Evolutionary conservation across 2,329 filamentous ascomycete genomes (phyloP), one percentile per base, ranked within the genome.

Genomic region (Fusarium musae): DNA sequence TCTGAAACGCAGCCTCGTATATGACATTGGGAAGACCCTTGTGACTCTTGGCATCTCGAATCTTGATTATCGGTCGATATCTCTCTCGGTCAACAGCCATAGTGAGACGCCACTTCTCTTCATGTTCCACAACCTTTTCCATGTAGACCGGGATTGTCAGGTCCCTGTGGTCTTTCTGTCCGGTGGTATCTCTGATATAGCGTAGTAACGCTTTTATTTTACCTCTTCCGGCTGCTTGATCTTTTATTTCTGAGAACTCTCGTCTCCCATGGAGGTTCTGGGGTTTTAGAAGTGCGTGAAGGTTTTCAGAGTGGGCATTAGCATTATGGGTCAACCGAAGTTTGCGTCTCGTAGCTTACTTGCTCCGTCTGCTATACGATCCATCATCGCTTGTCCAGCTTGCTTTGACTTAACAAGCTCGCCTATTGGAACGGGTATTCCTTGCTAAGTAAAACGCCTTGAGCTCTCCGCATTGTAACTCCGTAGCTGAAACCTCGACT

Each of bases 11-110:
- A 1, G 63, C 62, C 1, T 70, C 32, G 11, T 57, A 37, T 8
- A 28, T 15, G 9, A 59, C 26, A 6, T 81, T 75, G 1, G 67
- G 63, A 16, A 75, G 66, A 30, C 30, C n/a, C 6, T 70, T 28
- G 9, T 36, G 23, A 11, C 21, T 16, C 23, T 67, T 54, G 9
- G 70, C 61, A 3, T 77, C 59, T 32, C 75, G 78, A 4, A 85
- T 70, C 9, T 84, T 70, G 7, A 87, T 72, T 0, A 79, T 74
- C 0, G 85, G 85, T 17, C 73, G 76, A 56, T 76, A 82, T 19
- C 77, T 78, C n/a, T 84, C 81, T 8, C 85, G 83, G 49, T 87
- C 84, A 42, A 87, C 79, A 0, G 82, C 82, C 53, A 87, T 78
- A 11, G 81, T 79, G 1, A 87, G 56, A 59, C 84, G 84, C 79